Percentiles rank a stretch among this genome's conserved stretches.
phyloP scores from a whole-genome alignment of 2,329 filamentous ascomycete species.

The Epichloe typhina region DNA sequence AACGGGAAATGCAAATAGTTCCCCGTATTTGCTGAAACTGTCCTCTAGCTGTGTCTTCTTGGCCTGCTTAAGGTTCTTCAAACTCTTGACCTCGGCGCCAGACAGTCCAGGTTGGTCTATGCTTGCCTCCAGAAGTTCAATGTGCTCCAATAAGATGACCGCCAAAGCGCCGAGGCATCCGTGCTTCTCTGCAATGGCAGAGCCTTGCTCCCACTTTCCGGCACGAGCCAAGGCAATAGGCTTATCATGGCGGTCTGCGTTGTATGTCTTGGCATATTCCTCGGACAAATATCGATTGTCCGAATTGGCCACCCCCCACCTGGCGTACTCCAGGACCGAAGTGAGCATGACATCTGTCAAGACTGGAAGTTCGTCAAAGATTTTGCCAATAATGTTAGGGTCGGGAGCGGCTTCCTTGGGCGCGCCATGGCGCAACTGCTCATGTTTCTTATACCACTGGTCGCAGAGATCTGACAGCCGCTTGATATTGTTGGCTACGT shows the following conservation, averaged over 20 bases:
- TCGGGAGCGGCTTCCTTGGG: conserved; percentile 23
- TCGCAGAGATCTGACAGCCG: conserved; percentile 45
- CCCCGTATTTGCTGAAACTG: conserved; percentile 50
- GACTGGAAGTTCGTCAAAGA: conserved; percentile 34
- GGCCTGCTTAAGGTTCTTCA: conserved; percentile 23
- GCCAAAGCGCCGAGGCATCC: conserved; percentile 41
- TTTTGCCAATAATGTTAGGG: conserved; percentile 28
- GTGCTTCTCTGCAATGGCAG: conserved; percentile 46
- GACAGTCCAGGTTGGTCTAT: conserved; percentile 16
- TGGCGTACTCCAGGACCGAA: conserved; percentile 38
- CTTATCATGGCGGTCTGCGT: conserved; percentile 37
- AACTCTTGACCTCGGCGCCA: conserved; percentile 14
- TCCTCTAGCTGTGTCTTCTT: conserved; percentile 32
- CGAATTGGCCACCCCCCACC: conserved; percentile 34
- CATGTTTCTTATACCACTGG: conserved; percentile 39
- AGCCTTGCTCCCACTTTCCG: conserved; percentile 43
- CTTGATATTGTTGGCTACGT: conserved; percentile 47
- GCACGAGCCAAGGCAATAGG: conserved; percentile 39
- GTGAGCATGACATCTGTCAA: conserved; percentile 43
- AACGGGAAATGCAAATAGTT: conserved; percentile 59
- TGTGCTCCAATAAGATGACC: conserved; percentile 41
- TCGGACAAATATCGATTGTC: conserved; percentile 30
- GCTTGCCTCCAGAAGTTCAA: conserved; percentile 24
- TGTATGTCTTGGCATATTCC: conserved; percentile 34
- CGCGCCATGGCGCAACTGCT: conserved; percentile 17